Conservation (phyloP, 2,329 filamentous ascomycete species). For the Trichothecium roseum region DNA sequence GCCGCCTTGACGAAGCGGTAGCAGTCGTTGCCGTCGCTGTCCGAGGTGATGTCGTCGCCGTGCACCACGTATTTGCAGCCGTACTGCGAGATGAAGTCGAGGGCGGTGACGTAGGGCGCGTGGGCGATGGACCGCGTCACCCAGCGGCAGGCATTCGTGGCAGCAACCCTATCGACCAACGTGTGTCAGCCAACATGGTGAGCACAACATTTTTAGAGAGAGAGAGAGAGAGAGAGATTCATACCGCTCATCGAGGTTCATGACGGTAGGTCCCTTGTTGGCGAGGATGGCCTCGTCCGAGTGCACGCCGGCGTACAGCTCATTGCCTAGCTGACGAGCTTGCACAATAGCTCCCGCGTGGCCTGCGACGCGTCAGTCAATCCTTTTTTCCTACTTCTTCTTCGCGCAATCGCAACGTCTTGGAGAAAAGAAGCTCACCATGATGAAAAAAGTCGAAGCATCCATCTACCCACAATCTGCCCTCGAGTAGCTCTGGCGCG, state of each 20-base stretch:
- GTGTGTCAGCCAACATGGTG: constrained; percentile 4
- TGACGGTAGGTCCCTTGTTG: constrained; percentile 97
- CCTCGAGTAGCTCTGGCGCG: constrained; percentile 46
- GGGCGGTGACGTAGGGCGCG: constrained; percentile 88
- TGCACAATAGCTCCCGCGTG: constrained; percentile 97
- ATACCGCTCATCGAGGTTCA: constrained; percentile 81
- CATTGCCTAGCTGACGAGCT: constrained; percentile 78
- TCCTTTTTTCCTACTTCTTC: too few species aligned
- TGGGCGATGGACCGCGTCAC: constrained; percentile 72
- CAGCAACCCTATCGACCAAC: constrained; percentile 52
- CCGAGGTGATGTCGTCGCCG: constrained; percentile 94
- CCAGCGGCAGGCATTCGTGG: constrained; percentile 93
- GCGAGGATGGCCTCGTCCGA: constrained; percentile 91
- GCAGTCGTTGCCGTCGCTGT: constrained; percentile 87
- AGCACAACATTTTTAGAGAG: not conserved
- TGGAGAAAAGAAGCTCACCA: constrained; percentile 50
- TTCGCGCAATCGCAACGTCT: too few species aligned
- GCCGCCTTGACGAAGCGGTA: constrained; percentile 96
- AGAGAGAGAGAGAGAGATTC: constrained; percentile 9
- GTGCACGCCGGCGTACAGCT: constrained; percentile 87
- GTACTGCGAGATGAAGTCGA: constrained; percentile 91
- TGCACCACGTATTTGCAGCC: constrained; percentile 94
- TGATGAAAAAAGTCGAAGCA: constrained; percentile 99
- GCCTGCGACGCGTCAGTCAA: constrained; percentile 39
- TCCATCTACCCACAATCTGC: constrained; percentile 93